Conservation (phyloP, 768 basidiomycete species). For the Mycena albidolilacea region DNA sequence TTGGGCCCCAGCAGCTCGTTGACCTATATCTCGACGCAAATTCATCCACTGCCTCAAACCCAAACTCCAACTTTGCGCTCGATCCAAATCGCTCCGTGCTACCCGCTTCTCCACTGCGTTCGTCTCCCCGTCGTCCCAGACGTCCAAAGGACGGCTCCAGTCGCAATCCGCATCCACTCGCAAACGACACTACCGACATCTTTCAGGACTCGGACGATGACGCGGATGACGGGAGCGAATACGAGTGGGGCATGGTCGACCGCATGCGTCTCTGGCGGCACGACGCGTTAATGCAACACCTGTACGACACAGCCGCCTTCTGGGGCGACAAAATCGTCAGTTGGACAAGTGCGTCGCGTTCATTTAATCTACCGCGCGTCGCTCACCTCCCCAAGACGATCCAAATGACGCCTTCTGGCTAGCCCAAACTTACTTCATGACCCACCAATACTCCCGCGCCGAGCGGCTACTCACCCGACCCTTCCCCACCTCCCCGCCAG, state of each 20-base stretch:
- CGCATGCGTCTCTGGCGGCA: conserved; percentile 97
- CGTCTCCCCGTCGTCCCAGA: conserved; percentile 74
- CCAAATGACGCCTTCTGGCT: conserved; percentile 99
- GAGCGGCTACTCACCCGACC: conserved; percentile 93
- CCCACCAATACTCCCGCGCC: conserved; percentile 94
- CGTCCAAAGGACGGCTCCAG: conserved; percentile 66
- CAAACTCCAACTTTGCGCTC: conserved; percentile 66
- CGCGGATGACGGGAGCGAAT: conserved; percentile 69
- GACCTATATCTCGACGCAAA: conserved; percentile 80
- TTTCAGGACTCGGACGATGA: conserved; percentile 79
- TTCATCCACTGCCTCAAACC: conserved; percentile 70
- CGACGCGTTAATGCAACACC: conserved; percentile 98
- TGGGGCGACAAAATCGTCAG: conserved; percentile 98
- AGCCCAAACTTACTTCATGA: conserved; percentile 97
- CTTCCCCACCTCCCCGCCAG: conserved; percentile 71
- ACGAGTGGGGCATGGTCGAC: conserved; percentile 92
- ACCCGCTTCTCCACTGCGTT: conserved; percentile 77
- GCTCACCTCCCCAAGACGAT: conserved; percentile 71
- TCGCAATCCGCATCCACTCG: conserved; percentile 76
- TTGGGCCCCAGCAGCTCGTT: conserved; percentile 83
- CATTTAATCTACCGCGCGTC: conserved; percentile 21
- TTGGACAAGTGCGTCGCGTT: conserved; percentile 87
- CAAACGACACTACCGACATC: conserved; percentile 83
- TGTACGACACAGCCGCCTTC: conserved; percentile 97
- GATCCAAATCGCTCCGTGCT: conserved; percentile 88